Evolutionary conservation across 768 basidiomycete species (phyloP), one percentile per base, ranked within the genome.

Genomic region (Paxillus rubicundulus): DNA sequence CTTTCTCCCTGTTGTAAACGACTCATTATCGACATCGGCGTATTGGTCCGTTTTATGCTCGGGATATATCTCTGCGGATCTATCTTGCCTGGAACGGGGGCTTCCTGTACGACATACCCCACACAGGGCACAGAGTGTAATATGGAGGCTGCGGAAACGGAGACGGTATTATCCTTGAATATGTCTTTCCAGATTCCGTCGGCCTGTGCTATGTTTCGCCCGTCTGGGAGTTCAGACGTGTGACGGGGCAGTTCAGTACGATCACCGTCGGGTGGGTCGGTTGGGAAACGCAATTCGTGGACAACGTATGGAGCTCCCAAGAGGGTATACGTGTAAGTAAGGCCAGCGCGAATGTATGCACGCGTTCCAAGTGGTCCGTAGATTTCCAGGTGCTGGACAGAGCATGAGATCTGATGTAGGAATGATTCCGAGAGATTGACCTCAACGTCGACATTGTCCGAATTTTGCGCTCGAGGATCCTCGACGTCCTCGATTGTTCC

Each of bases 291-390:
- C 14, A 95, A 75, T 66, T 95, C 92, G 68, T 95, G 91, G 21
- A 94, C 88, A 47, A 89, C 80, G 61, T 89, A 95, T 2, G 84
- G 78, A 1, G 72, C 67, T 9, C 79, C 80, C 21, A 93, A 76
- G 17, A 81, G 71, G 8, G 87, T 85, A 61, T 90, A 76, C 1
- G 91, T 89, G 61, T 84, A 85, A 20, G 69, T 66, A 45, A 94
- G 76, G 28, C 82, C 80, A 43, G 72, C 77, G 40, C 92, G 86
- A 54, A 94, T 73, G 63, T 90, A 92, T 21, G 86, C 83, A 20
- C 92, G 84, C 1, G 89, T 89, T 17, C 92, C 92, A 7, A 84
- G 69, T 10, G 90, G 92, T 6, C 92, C 92, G 59, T 92, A 95
- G 47, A 95, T 89, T 66, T 94, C 88, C 3, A 93, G 56, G 16